These are phyloP conservation scores for Penicillium hesseltinei DNA, from an alignment of 2,329 filamentous ascomycete species.

Conservation along the genomic window DNA sequence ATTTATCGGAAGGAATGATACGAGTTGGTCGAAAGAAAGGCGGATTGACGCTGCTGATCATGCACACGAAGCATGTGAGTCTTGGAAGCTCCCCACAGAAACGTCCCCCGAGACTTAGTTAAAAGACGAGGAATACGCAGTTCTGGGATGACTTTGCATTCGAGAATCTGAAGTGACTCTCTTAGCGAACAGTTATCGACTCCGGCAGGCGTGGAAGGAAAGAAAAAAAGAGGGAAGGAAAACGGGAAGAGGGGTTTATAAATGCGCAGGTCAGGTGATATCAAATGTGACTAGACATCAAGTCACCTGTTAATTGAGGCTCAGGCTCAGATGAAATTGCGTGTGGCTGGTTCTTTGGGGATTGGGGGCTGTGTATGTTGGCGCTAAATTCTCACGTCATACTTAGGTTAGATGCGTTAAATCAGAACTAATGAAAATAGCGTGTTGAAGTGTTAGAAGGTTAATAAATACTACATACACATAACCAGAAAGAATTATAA, in stretches of 20 bases:
- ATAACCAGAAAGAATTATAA: too few relatives aligned
- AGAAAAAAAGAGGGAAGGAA: conserved; percentile 44
- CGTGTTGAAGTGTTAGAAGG: too few relatives aligned
- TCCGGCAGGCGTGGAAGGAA: conserved; percentile 48
- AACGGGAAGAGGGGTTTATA: conserved; percentile 29
- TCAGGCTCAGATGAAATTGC: conserved; percentile 1
- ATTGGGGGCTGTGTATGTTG: conserved; percentile 2
- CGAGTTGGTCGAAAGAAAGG: conserved; percentile 34
- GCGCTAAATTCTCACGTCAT: conserved; percentile 14
- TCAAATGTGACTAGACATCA: conserved; percentile 12
- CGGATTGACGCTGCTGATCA: conserved; percentile 49
- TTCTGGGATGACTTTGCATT: conserved; percentile 47
- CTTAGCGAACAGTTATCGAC: conserved; percentile 38
- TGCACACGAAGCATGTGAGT: conserved; percentile 51
- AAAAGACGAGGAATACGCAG: conserved; percentile 31
- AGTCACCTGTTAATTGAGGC: conserved; percentile 2
- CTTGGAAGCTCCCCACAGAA: conserved; percentile 52
- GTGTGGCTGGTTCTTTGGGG: conserved; percentile 7
- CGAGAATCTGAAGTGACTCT: conserved; percentile 39
- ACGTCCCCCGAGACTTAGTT: conserved; percentile 32
- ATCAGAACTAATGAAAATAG: neutral
- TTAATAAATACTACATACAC: too few relatives aligned
- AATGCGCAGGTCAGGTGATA: conserved; percentile 29
- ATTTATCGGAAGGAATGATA: conserved; percentile 43
- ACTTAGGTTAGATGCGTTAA: neutral